These are phyloP conservation scores for Yamadazyma jaroonii DNA, from an alignment of 1,139 yeast genomes.

Conservation along the genomic window DNA sequence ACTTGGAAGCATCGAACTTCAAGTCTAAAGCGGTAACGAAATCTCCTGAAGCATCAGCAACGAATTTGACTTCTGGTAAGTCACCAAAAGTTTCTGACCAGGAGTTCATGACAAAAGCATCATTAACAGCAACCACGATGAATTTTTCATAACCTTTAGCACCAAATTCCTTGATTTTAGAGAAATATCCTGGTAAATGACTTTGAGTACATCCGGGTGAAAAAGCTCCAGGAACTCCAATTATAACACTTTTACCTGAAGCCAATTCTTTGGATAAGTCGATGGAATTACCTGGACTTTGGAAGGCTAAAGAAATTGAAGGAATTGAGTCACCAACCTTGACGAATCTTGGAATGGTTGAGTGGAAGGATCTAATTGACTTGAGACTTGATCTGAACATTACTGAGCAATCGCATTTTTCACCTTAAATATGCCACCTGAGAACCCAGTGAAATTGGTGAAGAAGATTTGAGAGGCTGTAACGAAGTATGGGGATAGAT, in stretches of 20 bases:
- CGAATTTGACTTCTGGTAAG: slow-evolving; percentile 42
- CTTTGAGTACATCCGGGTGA: slow-evolving; percentile 80
- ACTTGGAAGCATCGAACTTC: slow-evolving; percentile 64
- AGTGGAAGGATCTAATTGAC: slow-evolving; percentile 1
- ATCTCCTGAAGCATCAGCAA: slow-evolving; percentile 77
- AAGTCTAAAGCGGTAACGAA: slow-evolving; percentile 65
- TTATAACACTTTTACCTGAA: slow-evolving; percentile 54
- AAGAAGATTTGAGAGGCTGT: too few species aligned
- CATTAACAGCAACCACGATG: slow-evolving; percentile 77
- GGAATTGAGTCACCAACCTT: slow-evolving; percentile 60
- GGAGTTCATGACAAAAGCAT: slow-evolving; percentile 79
- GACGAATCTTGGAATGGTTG: slow-evolving; percentile 5
- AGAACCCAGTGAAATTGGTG: too few species aligned
- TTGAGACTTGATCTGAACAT: background rate
- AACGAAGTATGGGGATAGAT: too few species aligned
- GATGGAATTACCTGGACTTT: slow-evolving; percentile 66
- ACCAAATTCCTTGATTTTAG: slow-evolving; percentile 47
- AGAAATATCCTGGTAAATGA: slow-evolving; percentile 78
- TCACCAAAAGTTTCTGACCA: slow-evolving; percentile 49
- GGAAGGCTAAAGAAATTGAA: slow-evolving; percentile 51
- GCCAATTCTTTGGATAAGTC: slow-evolving; percentile 56
- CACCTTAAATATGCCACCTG: too few species aligned
- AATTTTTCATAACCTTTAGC: slow-evolving; percentile 62
- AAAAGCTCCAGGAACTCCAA: slow-evolving; percentile 91
- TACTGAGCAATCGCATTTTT: too few species aligned